phyloP scores from a whole-genome alignment of 257 asterid species.

The Mentha longifolia region DNA sequence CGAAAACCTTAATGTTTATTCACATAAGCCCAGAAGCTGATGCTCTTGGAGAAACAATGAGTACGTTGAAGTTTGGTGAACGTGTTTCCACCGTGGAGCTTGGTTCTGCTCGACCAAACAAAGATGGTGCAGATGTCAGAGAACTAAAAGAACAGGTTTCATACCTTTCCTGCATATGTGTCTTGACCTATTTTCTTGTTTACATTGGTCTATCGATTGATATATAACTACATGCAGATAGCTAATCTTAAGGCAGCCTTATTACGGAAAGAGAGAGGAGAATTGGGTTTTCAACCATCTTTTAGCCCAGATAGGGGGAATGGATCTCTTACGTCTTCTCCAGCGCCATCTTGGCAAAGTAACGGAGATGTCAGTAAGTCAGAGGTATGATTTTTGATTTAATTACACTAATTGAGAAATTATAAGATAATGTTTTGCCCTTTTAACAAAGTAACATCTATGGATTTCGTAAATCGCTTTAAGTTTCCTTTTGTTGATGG shows the following conservation, averaged over 20 bases:
- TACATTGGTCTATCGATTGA: background rate
- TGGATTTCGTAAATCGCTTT: too few relatives aligned
- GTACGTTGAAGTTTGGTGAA: slow-evolving; percentile 91
- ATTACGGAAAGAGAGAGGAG: slow-evolving; percentile 65
- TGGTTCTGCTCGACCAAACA: slow-evolving; percentile 77
- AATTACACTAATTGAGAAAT: background rate
- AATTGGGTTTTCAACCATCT: slow-evolving; percentile 39
- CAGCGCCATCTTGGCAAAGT: slow-evolving; percentile 52
- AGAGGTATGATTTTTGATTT: slow-evolving; percentile 29
- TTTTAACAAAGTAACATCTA: too few relatives aligned
- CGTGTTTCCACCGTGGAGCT: slow-evolving; percentile 85
- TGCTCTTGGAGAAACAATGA: slow-evolving; percentile 75
- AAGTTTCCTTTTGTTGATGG: background rate
- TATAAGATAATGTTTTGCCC: too few relatives aligned
- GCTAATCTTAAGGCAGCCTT: slow-evolving; percentile 75
- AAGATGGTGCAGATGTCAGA: slow-evolving; percentile 71
- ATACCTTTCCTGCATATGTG: background rate
- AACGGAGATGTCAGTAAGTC: slow-evolving; percentile 36
- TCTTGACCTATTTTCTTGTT: too few relatives aligned
- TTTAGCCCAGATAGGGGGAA: slow-evolving; percentile 59
- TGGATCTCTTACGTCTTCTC: slow-evolving; percentile 51
- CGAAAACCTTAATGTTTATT: slow-evolving; percentile 84
- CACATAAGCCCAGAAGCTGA: slow-evolving; percentile 84
- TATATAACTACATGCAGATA: slow-evolving; percentile 47
- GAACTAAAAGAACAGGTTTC: slow-evolving; percentile 84